Base-by-base conservation (phyloP, 2,329 filamentous ascomycete genomes). In the Ceratocystis lukuohia region DNA sequence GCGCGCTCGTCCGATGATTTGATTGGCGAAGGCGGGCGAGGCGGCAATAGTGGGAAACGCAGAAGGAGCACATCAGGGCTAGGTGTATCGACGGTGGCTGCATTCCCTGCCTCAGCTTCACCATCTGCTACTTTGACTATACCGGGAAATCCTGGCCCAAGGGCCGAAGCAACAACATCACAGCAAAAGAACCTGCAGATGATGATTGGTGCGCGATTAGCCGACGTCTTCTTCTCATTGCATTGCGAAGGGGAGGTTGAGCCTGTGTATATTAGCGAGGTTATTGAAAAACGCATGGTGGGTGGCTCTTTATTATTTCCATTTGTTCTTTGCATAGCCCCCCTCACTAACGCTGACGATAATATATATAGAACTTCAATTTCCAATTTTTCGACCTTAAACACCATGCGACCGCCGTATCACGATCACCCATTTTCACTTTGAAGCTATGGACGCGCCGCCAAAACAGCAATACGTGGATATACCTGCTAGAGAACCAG, bases 241-340 rank as follows among this genome's bases (percentile, higher is more conserved):
- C 92, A 96, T 74, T 53, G 56, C 20, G 78, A 83, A 1, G 82
- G 77, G 2, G 76, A 84, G 64, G 76, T 80, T 61, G 86, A 90
- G 17, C 91, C 93, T 0, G 77, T 96, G n/a, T 96, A 96, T 74
- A 84, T 96, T 71, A 96, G 91, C 72, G 93, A 97, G 76, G 80
- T 88, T 25, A 83, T 86, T 33, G 83, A 88, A 70, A 85, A 85
- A 72, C 86, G 89, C n/a, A 91, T 91, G 76, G 81, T 83, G 75
- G 59, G 70, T 66, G 48, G 28, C 17, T 17, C 30, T 37, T 5
- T 45, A 20, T n/a, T 61, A 17, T 50, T 44, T 30, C 8, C 28
- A 8, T n/a, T 45, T 1, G 17, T 15, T 46, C 41, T 12, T 45
- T 25, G 33, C 12, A 12, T 10, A 33, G 4, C 5, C 20, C 15